Base-by-base conservation (phyloP, 148 eudicot genomes). In the Amaranthus hypochondriacus region DNA sequence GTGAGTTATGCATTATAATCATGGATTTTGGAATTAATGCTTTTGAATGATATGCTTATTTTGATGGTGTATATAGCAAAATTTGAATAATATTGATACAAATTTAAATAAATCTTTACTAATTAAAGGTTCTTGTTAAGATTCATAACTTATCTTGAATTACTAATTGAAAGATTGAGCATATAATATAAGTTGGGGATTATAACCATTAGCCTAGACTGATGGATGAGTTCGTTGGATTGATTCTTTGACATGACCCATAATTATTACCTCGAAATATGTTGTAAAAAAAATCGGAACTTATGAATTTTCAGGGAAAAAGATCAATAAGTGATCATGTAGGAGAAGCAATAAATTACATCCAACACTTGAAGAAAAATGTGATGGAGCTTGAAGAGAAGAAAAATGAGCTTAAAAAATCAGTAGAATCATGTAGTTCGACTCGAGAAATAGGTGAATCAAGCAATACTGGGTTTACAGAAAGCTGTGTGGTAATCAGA, bases 281-380 rank as follows among this genome's bases (percentile, higher is more conserved):
- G 39, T 28, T 28, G 39, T 28, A 28, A 28, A 9, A 9, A n/a
- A 14, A 13, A 7, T 53, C 53, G 15, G 0, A 10, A 39, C 0
- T 46, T 0, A 18, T 44, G 48, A 56, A 18, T 73, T 59, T 46
- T 47, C 68, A 86, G 92, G 92, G 92, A 81, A 87, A 86, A 75
- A 81, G 87, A 46, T 79, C 92, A 10, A 78, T 76, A 54, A 82
- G 85, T 7, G 90, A 89, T 70, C 90, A 89, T 70, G 72, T 89
- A 69, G 77, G 74, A 1, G 87, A 78, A 76, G 86, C 89, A 1
- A 81, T 82, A 68, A 86, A 77, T 64, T 89, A 89, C 73, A 87
- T 89, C 39, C 76, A 80, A 18, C 71, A 79, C 43, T 51, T 87
- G 73, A 77, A 89, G 76, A 73, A 74, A 43, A 82, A 75, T 28